Evolutionary conservation across 108 stramenopile genomes (phyloP).

Genomic region (Epithemia pelagica): DNA sequence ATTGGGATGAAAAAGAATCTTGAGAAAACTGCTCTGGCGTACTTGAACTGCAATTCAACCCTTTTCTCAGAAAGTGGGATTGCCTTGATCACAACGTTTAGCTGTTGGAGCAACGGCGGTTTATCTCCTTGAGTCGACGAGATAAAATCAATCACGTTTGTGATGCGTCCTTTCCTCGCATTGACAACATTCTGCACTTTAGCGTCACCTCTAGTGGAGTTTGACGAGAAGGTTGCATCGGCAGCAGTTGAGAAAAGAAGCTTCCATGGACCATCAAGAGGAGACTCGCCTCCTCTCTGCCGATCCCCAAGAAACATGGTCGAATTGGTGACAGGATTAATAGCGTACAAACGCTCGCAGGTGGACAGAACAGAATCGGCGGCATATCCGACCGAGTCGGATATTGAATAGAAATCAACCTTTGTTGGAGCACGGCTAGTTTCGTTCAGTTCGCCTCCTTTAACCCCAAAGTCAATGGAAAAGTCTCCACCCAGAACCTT

Average conservation of each 20-base stretch:
- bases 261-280: conserved; percentile 52
- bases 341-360: conserved; percentile 11
- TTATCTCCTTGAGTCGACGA: conserved; percentile 8
- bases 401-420: conserved; percentile 49
- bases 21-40: conserved; percentile 39
- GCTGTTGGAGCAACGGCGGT: conserved; percentile 19
- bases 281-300: conserved; percentile 10
- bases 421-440: conserved; percentile 46
- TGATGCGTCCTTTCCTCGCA: conserved; percentile 20
- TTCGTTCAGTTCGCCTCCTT: conserved; percentile 50
- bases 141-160: conserved; percentile 35
- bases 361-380: conserved; percentile 36
- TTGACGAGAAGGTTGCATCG: conserved; percentile 36
- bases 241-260: conserved; percentile 53
- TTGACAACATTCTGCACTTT: conserved; percentile 33
- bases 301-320: conserved; percentile 25
- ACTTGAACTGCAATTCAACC: conserved; percentile 42
- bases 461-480: conserved; percentile 49
- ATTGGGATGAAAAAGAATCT: conserved; percentile 22
- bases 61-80: conserved; percentile 19
- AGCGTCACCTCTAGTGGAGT: conserved; percentile 38
- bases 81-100: conserved; percentile 24
- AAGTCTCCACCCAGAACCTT: conserved; percentile 45
- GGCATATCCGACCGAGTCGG: conserved; percentile 34
- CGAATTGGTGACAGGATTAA: conserved; percentile 21